Conservation (phyloP, 768 basidiomycete genomes). For the Piloderma croceum region DNA sequence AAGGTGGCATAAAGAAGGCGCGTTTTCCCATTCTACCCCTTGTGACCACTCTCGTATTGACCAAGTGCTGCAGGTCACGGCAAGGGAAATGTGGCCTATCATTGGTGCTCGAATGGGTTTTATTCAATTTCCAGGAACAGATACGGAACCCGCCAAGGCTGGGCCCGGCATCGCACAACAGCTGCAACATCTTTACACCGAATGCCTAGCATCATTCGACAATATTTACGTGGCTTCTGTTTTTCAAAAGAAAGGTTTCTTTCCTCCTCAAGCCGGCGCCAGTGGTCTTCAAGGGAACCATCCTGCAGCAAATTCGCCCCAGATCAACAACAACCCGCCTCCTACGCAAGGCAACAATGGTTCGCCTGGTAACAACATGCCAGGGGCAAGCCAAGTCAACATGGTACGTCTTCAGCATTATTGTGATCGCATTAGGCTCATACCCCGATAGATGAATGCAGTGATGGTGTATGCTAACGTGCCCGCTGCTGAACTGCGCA, state of each 20-base stretch:
- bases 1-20: slow-evolving; percentile 51
- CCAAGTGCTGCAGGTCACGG: slow-evolving; percentile 38
- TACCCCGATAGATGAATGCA: slow-evolving; percentile 35
- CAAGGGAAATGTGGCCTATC: slow-evolving; percentile 55
- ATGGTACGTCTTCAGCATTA: background rate
- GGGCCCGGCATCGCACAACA: slow-evolving; percentile 59
- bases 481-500: slow-evolving; percentile 47
- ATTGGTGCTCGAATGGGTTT: slow-evolving; percentile 66
- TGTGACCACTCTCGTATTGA: slow-evolving; percentile 6
- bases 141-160: slow-evolving; percentile 53
- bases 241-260: slow-evolving; percentile 29
- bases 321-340: too few relatives aligned
- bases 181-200: slow-evolving; percentile 54
- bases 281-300: too few relatives aligned
- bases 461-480: slow-evolving; percentile 45
- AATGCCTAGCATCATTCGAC: slow-evolving; percentile 55
- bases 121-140: slow-evolving; percentile 57
- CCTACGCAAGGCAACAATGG: too few relatives aligned
- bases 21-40: slow-evolving; percentile 1
- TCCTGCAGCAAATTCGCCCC: too few relatives aligned
- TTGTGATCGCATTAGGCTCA: too few relatives aligned
- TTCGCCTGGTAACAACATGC: too few relatives aligned
- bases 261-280: too few relatives aligned
- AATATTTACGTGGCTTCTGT: slow-evolving; percentile 42
- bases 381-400: too few relatives aligned